These are phyloP conservation scores for Nepenthes mirabilis DNA, from an alignment of 148 eudicot genomes.

Conservation along the genomic window DNA sequence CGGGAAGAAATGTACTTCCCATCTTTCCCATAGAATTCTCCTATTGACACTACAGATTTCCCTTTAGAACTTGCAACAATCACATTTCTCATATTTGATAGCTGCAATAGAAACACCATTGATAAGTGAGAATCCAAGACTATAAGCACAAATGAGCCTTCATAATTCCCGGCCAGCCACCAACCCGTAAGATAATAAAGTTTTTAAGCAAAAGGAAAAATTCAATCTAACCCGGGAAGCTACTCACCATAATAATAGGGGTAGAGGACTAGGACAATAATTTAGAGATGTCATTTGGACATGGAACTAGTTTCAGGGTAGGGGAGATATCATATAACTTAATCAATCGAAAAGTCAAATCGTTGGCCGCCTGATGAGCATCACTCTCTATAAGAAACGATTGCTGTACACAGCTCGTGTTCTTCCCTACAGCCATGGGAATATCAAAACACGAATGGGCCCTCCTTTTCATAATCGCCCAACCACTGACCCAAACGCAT, in stretches of 20 bases:
- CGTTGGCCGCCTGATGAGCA: too few species aligned
- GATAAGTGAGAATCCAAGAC: neutral
- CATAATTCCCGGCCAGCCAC: neutral
- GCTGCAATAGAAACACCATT: conserved; percentile 24
- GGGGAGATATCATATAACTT: too few species aligned
- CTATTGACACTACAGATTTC: conserved; percentile 31
- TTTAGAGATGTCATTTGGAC: too few species aligned
- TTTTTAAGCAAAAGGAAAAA: neutral
- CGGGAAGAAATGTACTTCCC: conserved; percentile 33
- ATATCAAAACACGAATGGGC: too few species aligned
- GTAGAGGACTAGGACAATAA: too few species aligned
- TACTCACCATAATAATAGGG: neutral
- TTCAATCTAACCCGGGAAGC: neutral
- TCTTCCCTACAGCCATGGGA: too few species aligned
- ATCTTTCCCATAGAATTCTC: conserved; percentile 33
- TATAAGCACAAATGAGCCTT: neutral
- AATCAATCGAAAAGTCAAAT: too few species aligned
- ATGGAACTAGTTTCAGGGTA: too few species aligned
- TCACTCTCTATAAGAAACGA: too few species aligned
- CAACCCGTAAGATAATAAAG: neutral
- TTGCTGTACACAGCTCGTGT: too few species aligned
- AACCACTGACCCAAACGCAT: too few species aligned
- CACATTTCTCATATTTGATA: conserved; percentile 42
- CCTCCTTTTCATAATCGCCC: too few species aligned
- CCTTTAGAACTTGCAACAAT: conserved; percentile 27